These are phyloP conservation scores for Fusarium pseudograminearum DNA, from an alignment of 2,329 filamentous ascomycete genomes.

Conservation along the genomic window DNA sequence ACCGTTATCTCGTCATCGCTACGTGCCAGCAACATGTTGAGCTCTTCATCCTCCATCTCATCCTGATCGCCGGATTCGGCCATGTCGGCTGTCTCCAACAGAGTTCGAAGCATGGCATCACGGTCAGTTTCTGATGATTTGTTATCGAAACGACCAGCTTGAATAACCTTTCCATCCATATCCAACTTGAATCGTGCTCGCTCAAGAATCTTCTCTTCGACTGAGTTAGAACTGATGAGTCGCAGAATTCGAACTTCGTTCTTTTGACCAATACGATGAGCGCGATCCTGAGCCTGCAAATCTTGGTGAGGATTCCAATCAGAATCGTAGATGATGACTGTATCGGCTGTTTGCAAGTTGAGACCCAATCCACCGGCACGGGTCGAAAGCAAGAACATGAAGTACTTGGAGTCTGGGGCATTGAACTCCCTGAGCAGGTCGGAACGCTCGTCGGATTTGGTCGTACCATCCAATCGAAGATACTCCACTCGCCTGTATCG, in stretches of 20 bases:
- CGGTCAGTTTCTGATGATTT: slow-evolving; percentile 99
- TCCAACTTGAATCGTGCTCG: slow-evolving; percentile 97
- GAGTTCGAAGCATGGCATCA: slow-evolving; percentile 93
- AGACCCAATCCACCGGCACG: slow-evolving; percentile 97
- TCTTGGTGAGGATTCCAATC: slow-evolving; percentile 99
- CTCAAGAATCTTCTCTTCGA: slow-evolving; percentile 98
- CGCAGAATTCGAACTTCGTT: slow-evolving; percentile 98
- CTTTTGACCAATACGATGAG: slow-evolving; percentile 99
- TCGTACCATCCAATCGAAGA: slow-evolving; percentile 93
- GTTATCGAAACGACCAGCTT: slow-evolving; percentile 99
- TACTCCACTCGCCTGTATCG: slow-evolving; percentile 86
- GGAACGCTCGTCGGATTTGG: slow-evolving; percentile 96
- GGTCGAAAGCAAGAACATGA: slow-evolving; percentile 98
- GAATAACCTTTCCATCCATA: slow-evolving; percentile 99
- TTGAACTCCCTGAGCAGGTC: slow-evolving; percentile 92
- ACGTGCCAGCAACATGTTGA: slow-evolving; percentile 94
- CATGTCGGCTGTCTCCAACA: slow-evolving; percentile 85
- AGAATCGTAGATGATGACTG: slow-evolving; percentile 99
- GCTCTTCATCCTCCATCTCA: slow-evolving; percentile 98
- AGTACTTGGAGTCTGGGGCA: slow-evolving; percentile 88
- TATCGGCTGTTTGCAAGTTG: slow-evolving; percentile 97
- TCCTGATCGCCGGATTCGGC: slow-evolving; percentile 81
- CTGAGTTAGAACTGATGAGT: slow-evolving; percentile 95
- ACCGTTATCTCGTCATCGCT: slow-evolving; percentile 80
- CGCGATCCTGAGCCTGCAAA: slow-evolving; percentile 98